Conservation (phyloP, 78 protist genomes). For the Bodo saltans region DNA sequence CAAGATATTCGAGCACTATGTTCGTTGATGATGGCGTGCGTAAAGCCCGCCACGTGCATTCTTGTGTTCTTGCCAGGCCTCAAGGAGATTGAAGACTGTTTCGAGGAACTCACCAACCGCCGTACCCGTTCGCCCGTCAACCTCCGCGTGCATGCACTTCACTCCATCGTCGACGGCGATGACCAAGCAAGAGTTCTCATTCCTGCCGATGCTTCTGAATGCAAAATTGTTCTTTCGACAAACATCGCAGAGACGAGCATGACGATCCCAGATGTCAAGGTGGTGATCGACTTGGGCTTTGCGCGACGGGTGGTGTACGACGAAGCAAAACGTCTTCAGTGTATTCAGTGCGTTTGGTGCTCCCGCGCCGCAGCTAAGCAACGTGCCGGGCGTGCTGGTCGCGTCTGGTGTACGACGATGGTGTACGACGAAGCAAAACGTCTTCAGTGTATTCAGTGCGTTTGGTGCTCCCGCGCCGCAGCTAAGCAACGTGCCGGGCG, state of each 20-base stretch:
- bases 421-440: too few species aligned
- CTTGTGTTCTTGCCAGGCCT: constrained; percentile 83
- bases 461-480: background rate
- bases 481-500: constrained; percentile 19
- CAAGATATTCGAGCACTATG: background rate
- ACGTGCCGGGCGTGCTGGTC: constrained; percentile 26
- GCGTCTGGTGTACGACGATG: too few species aligned
- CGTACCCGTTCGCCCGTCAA: background rate
- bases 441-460: background rate
- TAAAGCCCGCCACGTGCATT: background rate
- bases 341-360: background rate
- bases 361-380: background rate
- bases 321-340: background rate
- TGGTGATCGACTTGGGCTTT: constrained; percentile 4
- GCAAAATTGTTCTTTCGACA: constrained; percentile 4
- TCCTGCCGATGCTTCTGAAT: background rate
- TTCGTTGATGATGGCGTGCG: background rate
- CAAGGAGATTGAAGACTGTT: constrained; percentile 39
- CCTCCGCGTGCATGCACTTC: constrained; percentile 1
- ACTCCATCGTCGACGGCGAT: constrained; percentile 9
- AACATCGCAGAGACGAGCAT: constrained; percentile 21
- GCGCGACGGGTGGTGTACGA: background rate
- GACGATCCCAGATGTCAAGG: constrained; percentile 11
- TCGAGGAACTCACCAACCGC: background rate
- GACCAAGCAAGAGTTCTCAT: background rate